Evolutionary conservation across 345 rosid genomes (phyloP).

Genomic region (Bruguiera parviflora): DNA sequence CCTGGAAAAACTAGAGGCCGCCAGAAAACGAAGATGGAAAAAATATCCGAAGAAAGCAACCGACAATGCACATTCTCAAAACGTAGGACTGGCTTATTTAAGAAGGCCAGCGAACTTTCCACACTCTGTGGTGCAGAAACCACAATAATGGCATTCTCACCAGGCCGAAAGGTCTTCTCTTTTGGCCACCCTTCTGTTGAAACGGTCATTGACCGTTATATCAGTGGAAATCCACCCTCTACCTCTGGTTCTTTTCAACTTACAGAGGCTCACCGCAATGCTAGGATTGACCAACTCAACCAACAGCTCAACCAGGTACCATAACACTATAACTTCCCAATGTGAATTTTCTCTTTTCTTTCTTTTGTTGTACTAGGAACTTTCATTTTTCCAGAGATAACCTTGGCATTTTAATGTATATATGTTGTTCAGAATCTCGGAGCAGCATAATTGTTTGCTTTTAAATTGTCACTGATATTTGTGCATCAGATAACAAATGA

Average conservation of each 20-base stretch:
- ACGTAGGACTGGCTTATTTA: constrained; percentile 16
- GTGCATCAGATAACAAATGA: constrained; percentile 16
- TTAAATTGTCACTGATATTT: neutral
- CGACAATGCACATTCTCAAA: constrained; percentile 23
- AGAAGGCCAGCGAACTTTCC: constrained; percentile 25
- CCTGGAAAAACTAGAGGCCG: constrained; percentile 11
- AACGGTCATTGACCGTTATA: constrained; percentile 12
- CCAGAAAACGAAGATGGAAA: constrained; percentile 17
- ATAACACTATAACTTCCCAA: neutral
- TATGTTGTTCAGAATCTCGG: too few species aligned
- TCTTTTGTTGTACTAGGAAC: neutral
- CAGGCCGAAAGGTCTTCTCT: constrained; percentile 18
- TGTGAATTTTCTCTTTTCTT: neutral
- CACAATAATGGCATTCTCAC: constrained; percentile 17
- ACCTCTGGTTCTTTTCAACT: constrained; percentile 27
- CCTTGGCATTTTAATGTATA: too few species aligned
- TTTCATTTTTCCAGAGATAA: neutral
- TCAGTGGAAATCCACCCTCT: constrained; percentile 16
- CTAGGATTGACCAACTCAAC: constrained; percentile 44
- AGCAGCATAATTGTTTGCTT: neutral
- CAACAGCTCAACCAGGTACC: constrained; percentile 20
- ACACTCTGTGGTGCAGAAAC: constrained; percentile 24
- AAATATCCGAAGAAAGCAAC: constrained; percentile 16
- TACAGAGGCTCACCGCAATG: constrained; percentile 43
- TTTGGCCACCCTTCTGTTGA: constrained; percentile 24